These are phyloP conservation scores for Anisogramma anomala DNA, from an alignment of 2,329 filamentous ascomycete genomes.

Conservation along the genomic window DNA sequence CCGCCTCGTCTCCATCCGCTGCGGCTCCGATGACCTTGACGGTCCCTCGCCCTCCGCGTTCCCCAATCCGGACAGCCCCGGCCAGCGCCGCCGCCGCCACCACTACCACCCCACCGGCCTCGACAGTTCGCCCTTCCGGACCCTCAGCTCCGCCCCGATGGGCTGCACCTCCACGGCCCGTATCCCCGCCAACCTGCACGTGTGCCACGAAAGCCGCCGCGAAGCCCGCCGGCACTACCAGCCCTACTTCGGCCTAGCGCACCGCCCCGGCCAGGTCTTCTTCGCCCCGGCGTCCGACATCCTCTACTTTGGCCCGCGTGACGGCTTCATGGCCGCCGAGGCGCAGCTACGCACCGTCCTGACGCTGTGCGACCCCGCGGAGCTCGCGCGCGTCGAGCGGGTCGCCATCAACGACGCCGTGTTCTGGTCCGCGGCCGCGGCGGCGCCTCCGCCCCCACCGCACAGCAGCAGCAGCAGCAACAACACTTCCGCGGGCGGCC, in stretches of 20 bases:
- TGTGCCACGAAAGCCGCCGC: constrained; percentile 33
- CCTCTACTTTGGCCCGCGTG: constrained; percentile 36
- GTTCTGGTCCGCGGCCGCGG: constrained; percentile 18
- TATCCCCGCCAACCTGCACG: constrained; percentile 34
- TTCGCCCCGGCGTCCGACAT: constrained; percentile 32
- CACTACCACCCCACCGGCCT: background rate
- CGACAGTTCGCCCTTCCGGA: background rate
- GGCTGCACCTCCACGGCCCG: constrained; percentile 32
- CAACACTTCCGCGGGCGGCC: too few relatives aligned
- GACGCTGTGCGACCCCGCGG: constrained; percentile 28
- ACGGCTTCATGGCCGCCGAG: constrained; percentile 34
- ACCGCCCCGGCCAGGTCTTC: constrained; percentile 29
- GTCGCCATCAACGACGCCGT: constrained; percentile 36
- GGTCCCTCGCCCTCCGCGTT: background rate
- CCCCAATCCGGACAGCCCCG: background rate
- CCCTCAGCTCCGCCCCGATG: constrained; percentile 15
- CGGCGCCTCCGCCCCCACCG: background rate
- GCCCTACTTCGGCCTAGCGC: constrained; percentile 31
- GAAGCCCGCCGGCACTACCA: constrained; percentile 32
- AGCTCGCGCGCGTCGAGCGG: constrained; percentile 30
- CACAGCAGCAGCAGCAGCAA: constrained; percentile 16
- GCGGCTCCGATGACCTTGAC: constrained; percentile 20
- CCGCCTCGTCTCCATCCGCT: constrained; percentile 33
- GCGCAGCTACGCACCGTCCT: constrained; percentile 35
- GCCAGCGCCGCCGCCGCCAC: background rate